Conservation (phyloP, 495 filamentous ascomycete species). For the Immersiella caudata region DNA sequence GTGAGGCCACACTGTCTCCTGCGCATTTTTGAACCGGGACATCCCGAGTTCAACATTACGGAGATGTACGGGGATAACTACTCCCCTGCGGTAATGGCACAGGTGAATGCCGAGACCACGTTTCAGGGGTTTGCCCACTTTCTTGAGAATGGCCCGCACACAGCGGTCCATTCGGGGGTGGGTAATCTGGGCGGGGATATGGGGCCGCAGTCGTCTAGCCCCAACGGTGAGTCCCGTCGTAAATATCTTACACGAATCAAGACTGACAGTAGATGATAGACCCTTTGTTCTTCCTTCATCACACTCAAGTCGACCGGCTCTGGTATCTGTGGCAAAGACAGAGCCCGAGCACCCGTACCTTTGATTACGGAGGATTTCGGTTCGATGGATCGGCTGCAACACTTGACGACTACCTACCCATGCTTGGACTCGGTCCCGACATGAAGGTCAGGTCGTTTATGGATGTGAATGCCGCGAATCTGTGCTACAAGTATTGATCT, state of each 20-base stretch:
- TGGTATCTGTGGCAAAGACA: slow-evolving; percentile 7
- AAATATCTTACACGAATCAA: background rate
- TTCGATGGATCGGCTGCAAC: background rate
- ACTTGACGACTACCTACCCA: slow-evolving; percentile 4
- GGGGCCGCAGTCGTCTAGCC: background rate
- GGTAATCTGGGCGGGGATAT: background rate
- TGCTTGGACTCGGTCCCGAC: background rate
- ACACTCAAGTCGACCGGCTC: background rate
- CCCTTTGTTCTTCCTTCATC: slow-evolving; percentile 11
- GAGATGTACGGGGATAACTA: background rate
- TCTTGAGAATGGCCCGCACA: slow-evolving; percentile 7
- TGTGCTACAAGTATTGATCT: slow-evolving; percentile 11
- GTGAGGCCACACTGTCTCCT: background rate
- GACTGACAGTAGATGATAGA: background rate
- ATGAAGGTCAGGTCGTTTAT: background rate
- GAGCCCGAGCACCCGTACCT: background rate
- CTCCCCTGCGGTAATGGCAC: background rate
- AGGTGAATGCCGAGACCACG: background rate
- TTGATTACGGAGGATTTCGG: background rate
- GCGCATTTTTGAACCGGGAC: background rate
- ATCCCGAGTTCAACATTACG: background rate
- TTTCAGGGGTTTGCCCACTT: background rate
- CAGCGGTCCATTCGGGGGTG: background rate
- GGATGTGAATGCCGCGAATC: background rate
- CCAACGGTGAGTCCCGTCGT: background rate